A percentile compares a stretch with the other conserved stretches of the same genome.
Evolutionary conservation across 495 filamentous ascomycete species (phyloP).

Genomic region (Amphirosellinia nigrospora): DNA sequence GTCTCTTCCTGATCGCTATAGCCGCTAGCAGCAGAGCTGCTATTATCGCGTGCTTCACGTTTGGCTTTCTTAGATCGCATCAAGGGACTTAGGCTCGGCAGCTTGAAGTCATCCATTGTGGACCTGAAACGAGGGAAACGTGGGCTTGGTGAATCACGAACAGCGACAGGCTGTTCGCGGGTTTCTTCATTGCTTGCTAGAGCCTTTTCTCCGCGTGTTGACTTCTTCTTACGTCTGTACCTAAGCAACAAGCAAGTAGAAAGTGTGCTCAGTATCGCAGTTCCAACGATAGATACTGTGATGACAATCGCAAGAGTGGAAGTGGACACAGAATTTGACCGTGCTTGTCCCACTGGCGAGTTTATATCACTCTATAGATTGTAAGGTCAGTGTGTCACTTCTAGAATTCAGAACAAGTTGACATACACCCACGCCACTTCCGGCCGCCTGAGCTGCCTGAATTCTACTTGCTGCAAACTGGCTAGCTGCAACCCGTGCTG

Average conservation of each 20-base stretch:
- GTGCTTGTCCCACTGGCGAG: slow-evolving; percentile 40
- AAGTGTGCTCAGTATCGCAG: slow-evolving; percentile 43
- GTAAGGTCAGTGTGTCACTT: not conserved
- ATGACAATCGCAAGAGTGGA: slow-evolving; percentile 45
- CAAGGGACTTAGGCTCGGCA: slow-evolving; percentile 32
- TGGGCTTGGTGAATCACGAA: slow-evolving; percentile 31
- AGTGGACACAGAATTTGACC: slow-evolving; percentile 42
- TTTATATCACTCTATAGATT: slow-evolving; percentile 36
- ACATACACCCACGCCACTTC: slow-evolving; percentile 43
- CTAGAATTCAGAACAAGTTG: too few relatives aligned
- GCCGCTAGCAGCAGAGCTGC: slow-evolving; percentile 29
- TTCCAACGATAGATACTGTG: slow-evolving; percentile 46
- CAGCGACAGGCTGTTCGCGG: slow-evolving; percentile 29
- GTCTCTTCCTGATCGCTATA: slow-evolving; percentile 10
- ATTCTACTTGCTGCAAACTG: slow-evolving; percentile 45
- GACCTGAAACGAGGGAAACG: slow-evolving; percentile 36
- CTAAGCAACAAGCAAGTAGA: slow-evolving; percentile 44
- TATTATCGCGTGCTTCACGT: slow-evolving; percentile 23
- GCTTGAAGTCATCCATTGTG: slow-evolving; percentile 35
- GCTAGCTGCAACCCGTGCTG: slow-evolving; percentile 35
- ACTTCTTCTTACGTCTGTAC: slow-evolving; percentile 37
- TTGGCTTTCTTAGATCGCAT: slow-evolving; percentile 29
- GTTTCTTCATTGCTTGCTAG: slow-evolving; percentile 20
- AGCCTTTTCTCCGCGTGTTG: slow-evolving; percentile 21
- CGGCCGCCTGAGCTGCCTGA: slow-evolving; percentile 42